phyloP scores from a whole-genome alignment of 306 rosid genomes.

The Sphenostylis stenocarpa region DNA sequence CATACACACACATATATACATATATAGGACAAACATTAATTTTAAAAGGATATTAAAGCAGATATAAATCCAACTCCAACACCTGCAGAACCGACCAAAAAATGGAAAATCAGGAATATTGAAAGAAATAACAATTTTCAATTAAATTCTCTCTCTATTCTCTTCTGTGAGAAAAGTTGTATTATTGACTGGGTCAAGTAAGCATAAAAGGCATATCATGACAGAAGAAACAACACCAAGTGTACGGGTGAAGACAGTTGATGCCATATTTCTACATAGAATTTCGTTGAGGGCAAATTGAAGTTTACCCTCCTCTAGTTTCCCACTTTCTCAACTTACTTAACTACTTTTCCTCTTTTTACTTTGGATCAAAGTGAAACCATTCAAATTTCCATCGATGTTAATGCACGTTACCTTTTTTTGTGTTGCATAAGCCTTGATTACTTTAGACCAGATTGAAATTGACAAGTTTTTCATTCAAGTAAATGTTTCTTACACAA shows the following conservation, averaged over 20 bases:
- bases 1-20: neutral
- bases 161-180: neutral
- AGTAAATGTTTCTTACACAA: neutral
- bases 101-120: slow-evolving; percentile 18
- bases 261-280: neutral
- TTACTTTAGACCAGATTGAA: neutral
- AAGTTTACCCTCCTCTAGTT: neutral
- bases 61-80: slow-evolving; percentile 83
- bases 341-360: neutral
- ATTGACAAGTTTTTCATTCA: neutral
- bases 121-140: neutral
- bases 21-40: slow-evolving; percentile 1
- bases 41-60: slow-evolving; percentile 78
- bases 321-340: neutral
- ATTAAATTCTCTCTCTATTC: neutral
- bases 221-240: neutral
- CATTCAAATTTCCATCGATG: neutral
- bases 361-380: neutral
- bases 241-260: neutral
- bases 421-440: neutral
- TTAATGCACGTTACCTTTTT: neutral
- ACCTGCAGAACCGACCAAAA: slow-evolving; percentile 52
- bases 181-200: neutral
- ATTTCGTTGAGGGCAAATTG: neutral
- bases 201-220: neutral